Percentiles rank a stretch among this genome's conserved stretches.
These are phyloP conservation scores for Phellopilus nigrolimitatus DNA, from an alignment of 1,284 basidiomycete genomes.

Conservation along the genomic window DNA sequence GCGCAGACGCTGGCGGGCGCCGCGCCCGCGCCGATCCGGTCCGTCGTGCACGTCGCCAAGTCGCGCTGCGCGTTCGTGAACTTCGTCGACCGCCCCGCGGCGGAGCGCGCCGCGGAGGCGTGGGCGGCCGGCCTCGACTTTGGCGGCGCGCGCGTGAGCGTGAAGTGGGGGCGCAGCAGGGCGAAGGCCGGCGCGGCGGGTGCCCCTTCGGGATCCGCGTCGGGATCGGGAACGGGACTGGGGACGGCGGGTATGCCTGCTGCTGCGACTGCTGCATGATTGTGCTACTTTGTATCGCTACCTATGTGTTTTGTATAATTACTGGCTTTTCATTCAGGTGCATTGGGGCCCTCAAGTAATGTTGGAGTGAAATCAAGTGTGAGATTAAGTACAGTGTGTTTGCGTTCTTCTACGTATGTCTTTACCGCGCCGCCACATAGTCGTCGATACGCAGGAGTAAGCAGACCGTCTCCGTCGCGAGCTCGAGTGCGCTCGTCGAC, in stretches of 20 bases:
- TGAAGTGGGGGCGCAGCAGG: conserved; percentile 82
- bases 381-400: conserved; percentile 1
- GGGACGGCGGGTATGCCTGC: not conserved
- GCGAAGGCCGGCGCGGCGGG: conserved; percentile 1
- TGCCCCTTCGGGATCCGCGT: not conserved
- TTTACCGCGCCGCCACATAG: conserved; percentile 75
- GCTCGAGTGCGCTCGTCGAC: conserved; percentile 91
- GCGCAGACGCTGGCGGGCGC: conserved; percentile 67
- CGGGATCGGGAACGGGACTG: no score
- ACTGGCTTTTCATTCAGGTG: no score
- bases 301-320: not conserved
- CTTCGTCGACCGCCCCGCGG: conserved; percentile 75
- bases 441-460: conserved; percentile 96
- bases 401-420: not conserved
- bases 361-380: not conserved
- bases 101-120: conserved; percentile 83
- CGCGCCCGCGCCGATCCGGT: conserved; percentile 68
- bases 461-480: conserved; percentile 96
- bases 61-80: conserved; percentile 95
- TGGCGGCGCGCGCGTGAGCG: conserved; percentile 66
- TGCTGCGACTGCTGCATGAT: conserved; percentile 4
- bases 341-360: no score
- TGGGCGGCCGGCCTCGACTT: conserved; percentile 87
- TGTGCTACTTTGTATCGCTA: not conserved
- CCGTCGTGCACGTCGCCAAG: conserved; percentile 82